Evolutionary conservation across 805 yeast genomes (phyloP).

Genomic region (Hanseniaspora vineae): DNA sequence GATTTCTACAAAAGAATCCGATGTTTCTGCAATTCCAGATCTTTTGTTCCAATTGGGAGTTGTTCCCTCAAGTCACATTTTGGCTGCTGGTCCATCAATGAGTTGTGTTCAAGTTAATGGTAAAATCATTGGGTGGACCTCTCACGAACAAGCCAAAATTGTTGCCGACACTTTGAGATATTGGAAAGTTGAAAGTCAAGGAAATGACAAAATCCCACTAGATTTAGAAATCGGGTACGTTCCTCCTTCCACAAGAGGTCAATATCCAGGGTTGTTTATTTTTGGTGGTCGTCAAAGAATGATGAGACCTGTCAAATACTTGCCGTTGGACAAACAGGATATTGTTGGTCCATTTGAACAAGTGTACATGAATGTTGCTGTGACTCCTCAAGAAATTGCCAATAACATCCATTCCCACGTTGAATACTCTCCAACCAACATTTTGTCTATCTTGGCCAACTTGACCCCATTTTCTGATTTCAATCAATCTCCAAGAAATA

Average conservation of each 20-base stretch:
- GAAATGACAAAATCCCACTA: slow-evolving; percentile 54
- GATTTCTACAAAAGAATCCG: slow-evolving; percentile 65
- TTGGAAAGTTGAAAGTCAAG: slow-evolving; percentile 76
- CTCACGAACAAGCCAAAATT: slow-evolving; percentile 75
- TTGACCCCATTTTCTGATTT: slow-evolving; percentile 97
- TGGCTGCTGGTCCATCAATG: slow-evolving; percentile 76
- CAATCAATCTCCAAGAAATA: slow-evolving; percentile 97
- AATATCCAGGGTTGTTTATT: slow-evolving; percentile 87
- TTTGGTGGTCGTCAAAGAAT: slow-evolving; percentile 90
- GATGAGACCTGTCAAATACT: slow-evolving; percentile 89
- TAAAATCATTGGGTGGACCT: slow-evolving; percentile 82
- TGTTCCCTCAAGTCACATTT: slow-evolving; percentile 54
- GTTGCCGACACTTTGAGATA: slow-evolving; percentile 83
- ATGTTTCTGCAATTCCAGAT: slow-evolving; percentile 58
- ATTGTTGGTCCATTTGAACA: slow-evolving; percentile 96
- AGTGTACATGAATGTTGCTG: slow-evolving; percentile 93
- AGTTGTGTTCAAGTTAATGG: slow-evolving; percentile 95
- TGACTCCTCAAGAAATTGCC: slow-evolving; percentile 81
- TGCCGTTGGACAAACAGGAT: slow-evolving; percentile 74
- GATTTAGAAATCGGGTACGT: slow-evolving; percentile 90
- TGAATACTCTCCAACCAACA: slow-evolving; percentile 89
- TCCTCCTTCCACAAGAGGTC: slow-evolving; percentile 93
- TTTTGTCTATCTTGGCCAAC: slow-evolving; percentile 87
- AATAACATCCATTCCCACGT: slow-evolving; percentile 78
- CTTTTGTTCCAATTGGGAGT: slow-evolving; percentile 66